phyloP scores from a whole-genome alignment of 2,329 filamentous ascomycete species.

The Fusarium longipes region DNA sequence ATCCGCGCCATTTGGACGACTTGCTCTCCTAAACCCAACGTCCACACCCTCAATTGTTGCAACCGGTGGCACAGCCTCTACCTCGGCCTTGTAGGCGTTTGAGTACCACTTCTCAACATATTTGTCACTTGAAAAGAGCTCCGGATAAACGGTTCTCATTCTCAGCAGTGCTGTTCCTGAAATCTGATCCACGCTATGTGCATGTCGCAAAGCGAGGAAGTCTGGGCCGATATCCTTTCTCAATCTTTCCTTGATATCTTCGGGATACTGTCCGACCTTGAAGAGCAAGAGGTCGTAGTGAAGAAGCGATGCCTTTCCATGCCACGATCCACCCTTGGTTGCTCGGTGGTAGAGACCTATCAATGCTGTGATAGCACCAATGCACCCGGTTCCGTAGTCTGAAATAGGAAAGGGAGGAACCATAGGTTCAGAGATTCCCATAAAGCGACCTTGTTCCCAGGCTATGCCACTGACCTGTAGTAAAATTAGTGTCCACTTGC shows the following conservation, averaged over 20 bases:
- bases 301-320: conserved; percentile 71
- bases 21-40: conserved; percentile 56
- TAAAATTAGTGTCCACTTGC: not conserved
- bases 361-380: conserved; percentile 75
- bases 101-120: conserved; percentile 42
- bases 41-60: conserved; percentile 58
- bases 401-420: conserved; percentile 73
- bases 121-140: conserved; percentile 20
- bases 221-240: conserved; percentile 60
- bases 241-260: conserved; percentile 63
- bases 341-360: conserved; percentile 72
- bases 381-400: conserved; percentile 77
- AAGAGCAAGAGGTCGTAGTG: conserved; percentile 77
- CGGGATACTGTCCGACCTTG: conserved; percentile 67
- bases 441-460: conserved; percentile 71
- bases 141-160: conserved; percentile 33
- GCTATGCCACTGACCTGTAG: conserved; percentile 65
- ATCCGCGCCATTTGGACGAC: conserved; percentile 66
- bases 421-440: conserved; percentile 71
- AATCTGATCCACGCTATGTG: conserved; percentile 73
- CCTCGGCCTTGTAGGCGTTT: conserved; percentile 43
- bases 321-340: conserved; percentile 72
- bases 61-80: conserved; percentile 57
- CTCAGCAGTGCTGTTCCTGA: conserved; percentile 67
- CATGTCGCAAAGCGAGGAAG: conserved; percentile 68